A percentile compares a stretch with the other conserved stretches of the same genome.
These are phyloP conservation scores for Trichoderma pleuroti DNA, from an alignment of 2,329 filamentous ascomycete genomes.

Conservation along the genomic window DNA sequence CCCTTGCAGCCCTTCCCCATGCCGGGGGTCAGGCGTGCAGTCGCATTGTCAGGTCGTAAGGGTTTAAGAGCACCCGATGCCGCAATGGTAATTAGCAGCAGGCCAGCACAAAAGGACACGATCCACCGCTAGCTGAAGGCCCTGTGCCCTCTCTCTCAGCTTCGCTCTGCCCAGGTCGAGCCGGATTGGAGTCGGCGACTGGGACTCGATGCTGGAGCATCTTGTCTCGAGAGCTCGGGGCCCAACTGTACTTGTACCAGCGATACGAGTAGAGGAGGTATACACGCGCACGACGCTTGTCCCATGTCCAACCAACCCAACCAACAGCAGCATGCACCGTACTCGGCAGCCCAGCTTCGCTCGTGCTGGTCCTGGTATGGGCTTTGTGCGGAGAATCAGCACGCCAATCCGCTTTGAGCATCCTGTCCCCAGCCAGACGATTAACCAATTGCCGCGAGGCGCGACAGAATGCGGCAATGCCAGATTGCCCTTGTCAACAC, in stretches of 20 bases:
- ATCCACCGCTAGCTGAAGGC: not conserved
- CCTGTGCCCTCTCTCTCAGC: not conserved
- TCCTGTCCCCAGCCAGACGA: not conserved
- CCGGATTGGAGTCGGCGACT: not conserved
- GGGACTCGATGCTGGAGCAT: not conserved
- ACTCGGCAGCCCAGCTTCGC: not conserved
- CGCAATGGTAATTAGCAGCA: not conserved
- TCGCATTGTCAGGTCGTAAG: not conserved
- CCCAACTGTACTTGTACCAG: not conserved
- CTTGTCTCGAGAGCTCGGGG: not conserved
- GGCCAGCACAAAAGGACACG: not conserved
- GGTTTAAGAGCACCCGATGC: not conserved
- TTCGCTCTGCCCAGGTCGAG: not conserved
- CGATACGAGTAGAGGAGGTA: too few species aligned
- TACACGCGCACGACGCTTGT: not conserved
- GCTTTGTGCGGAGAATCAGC: not conserved
- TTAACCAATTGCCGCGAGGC: slow-evolving; percentile 9
- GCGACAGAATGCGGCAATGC: slow-evolving; percentile 4
- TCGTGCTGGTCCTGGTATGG: not conserved
- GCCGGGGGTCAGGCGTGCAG: slow-evolving; percentile 5
- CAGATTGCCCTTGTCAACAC: not conserved
- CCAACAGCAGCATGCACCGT: not conserved
- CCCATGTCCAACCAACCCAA: not conserved
- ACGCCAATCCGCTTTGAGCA: not conserved
- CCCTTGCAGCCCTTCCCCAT: slow-evolving; percentile 5